Base-by-base conservation (phyloP, 2,329 filamentous ascomycete species). In the Sclerotinia sclerotiorum region DNA sequence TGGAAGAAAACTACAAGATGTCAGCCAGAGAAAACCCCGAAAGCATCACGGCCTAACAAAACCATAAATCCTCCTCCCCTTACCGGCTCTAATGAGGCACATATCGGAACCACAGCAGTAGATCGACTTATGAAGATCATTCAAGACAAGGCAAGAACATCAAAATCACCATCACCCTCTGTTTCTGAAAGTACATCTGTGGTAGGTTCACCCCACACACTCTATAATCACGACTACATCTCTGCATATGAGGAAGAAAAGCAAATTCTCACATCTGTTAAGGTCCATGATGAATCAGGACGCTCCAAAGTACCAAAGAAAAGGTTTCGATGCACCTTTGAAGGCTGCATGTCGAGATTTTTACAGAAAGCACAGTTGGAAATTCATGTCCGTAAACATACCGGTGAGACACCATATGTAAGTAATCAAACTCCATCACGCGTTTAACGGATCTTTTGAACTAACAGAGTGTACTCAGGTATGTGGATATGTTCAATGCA, bases 291-390 rank as follows among this genome's bases (percentile, higher is more conserved):
- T 48, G 72, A 75, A 62, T 48, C n/a, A 58, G 44, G 19, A 68
- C 27, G 24, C 48, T 51, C 21, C 70, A 72, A 42, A 46, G 65
- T 5, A 51, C 72, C 32, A 29, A 79, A 71, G 75, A 95, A 88
- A 78, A 82, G 88, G 75, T 93, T 94, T 78, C 81, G 85, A 24
- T 99, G 95, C 80, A 85, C 84, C 27, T 84, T 93, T 51, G 85
- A 88, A 10, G 87, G 87, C 52, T 98, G 94, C 79, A 83, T 84
- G 73, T 96, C 95, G 82, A 88, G 85, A 70, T 98, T 97, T 79
- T 88, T 87, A 69, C 94, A 98, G 77, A 97, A 94, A 80, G 97
- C 94, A 1, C 94, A 98, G 75, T 84, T 97, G 15, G 91, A 95
- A 70, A 97, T 96, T 61, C 95, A 99, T 78, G 88, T 87, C 57